Base-by-base conservation (phyloP, 2,329 filamentous ascomycete species). In the Fusarium albidum region DNA sequence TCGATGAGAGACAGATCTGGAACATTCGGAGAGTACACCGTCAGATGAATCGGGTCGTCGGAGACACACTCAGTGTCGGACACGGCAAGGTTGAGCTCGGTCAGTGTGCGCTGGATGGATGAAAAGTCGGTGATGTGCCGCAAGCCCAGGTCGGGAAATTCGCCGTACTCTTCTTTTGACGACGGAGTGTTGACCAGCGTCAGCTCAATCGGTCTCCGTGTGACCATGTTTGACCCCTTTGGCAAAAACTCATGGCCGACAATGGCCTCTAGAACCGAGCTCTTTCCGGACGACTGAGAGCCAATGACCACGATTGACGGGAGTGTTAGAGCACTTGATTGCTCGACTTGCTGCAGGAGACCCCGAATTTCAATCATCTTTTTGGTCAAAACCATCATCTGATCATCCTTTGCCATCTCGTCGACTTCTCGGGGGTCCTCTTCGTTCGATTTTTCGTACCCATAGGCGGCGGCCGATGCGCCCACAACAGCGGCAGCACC, bases 281-380 rank as follows among this genome's bases (percentile, higher is more conserved):
- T 98, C 78, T 99, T 99, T 33, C 95, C 95, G 0, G 95, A 98
- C 1, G 95, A 99, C 71, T 99, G 95, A 3, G 95, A 99, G 18
- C 95, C 95, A 65, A 99, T 97, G 31, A 99, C 95, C n/a, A 99
- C 95, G 52, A 99, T 99, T 0, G 96, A 98, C 0, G 95, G 95
- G 17, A 99, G 78, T 1, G 90, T 94, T 59, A 99, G 79, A 4
- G 91, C 86, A 61, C 89, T 92, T 1, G 93, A 96, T 77, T 99
- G 94, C 28, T 93, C 96, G 39, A 99, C 90, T 21, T 88, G 91
- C 69, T 96, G 90, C 18, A 99, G 81, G 50, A 99, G 91, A 63
- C 88, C 93, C 63, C 96, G 83, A 51, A 99, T 98, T 78, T 99
- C 95, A 68, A 99, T 99, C 95, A 99, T 99, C 77, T 98, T 98